Evolutionary conservation across 2,329 filamentous ascomycete species (phyloP), one percentile per base, ranked within the genome.

Genomic region (Phaeosphaeria sp.): DNA sequence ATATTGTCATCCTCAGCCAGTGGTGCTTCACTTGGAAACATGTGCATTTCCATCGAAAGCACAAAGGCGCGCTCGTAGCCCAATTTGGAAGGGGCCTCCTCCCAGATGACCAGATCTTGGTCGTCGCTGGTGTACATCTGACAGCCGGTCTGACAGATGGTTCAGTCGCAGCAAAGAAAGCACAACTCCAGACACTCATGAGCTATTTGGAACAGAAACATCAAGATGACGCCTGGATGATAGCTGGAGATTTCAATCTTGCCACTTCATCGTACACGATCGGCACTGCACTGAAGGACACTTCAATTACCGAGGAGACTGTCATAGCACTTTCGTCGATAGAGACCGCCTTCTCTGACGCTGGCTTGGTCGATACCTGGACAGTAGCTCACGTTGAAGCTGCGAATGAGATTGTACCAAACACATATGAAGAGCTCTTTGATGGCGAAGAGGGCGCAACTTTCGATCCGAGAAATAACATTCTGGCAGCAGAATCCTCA

Each of bases 171-270:
- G 78, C 82, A 0, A 90, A 89, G 71, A 84, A 82, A 60, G 73
- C 77, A 0, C 87, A 90, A 63, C 69, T 89, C 15, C 79, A 82
- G 46, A 79, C 74, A 20, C 68, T 90, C 1, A 66, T 84, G 1
- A 70, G 71, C 7, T 74, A 87, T 66, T 63, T 90, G 17, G 68
- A 73, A 0, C 63, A 60, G 1, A 64, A 74, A 0, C 83, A 85
- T 47, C 60, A 74, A 1, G 53, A 72, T 0, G 79, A 82, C 39
- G 80, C 85, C 4, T 86, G 83, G 78, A 76, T 89, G 3, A 64
- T 91, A 20, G 84, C 84, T 0, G 88, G 88, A 2, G 87, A 90
- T 67, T 87, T 89, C 69, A 90, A 90, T 64, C 77, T 90, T 22
- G 79, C 83, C 6, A 88, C 87, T 0, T 90, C 88, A 1, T 75